Base-by-base conservation (phyloP, 768 basidiomycete species). In the Mycena latifolia region DNA sequence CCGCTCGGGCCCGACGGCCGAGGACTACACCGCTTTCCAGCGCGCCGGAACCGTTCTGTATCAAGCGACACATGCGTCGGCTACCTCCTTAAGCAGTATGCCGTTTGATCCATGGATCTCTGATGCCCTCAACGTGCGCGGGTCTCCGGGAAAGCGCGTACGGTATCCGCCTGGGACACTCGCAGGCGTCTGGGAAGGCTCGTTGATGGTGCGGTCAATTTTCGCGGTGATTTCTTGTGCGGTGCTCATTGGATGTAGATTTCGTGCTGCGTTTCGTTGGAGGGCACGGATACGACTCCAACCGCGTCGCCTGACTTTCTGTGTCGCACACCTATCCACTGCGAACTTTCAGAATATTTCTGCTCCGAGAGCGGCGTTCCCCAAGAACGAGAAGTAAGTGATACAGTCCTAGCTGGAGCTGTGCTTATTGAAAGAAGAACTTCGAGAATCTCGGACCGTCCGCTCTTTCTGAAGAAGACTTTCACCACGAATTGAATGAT, bases 111-210 rank as follows among this genome's bases (percentile, higher is more conserved):
- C 63, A 29, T 62, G 63, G 63, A 61, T 65, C 25, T 35, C 63
- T 50, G 45, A 62, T 20, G 25, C 62, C 24, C 47, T 65, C 25
- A 28, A 72, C 63, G 35, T 22, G 43, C 67, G 37, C 17, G 50
- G 17, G 35, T 12, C 41, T 35, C 24, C 70, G 55, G 46, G 7
- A 5, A 52, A 63, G 43, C 67, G 63, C 27, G 72, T 73, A 14
- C 74, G 75, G n/a, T 71, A 73, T 53, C 67, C 73, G 27, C 81
- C 83, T 41, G 86, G 86, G 20, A 74, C 80, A 35, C 78, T 90
- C 59, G 78, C 85, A 29, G 89, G 88, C 4, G 71, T 84, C 63
- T 90, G 89, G 89, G 84, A 89, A 76, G 89, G 89, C 1, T 79
- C 78, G 51, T 86, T 83, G 72, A 86, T 86, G 85, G 89, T 88